These are phyloP conservation scores for Lipomyces orientalis DNA, from an alignment of 805 yeast genomes.

Conservation along the genomic window DNA sequence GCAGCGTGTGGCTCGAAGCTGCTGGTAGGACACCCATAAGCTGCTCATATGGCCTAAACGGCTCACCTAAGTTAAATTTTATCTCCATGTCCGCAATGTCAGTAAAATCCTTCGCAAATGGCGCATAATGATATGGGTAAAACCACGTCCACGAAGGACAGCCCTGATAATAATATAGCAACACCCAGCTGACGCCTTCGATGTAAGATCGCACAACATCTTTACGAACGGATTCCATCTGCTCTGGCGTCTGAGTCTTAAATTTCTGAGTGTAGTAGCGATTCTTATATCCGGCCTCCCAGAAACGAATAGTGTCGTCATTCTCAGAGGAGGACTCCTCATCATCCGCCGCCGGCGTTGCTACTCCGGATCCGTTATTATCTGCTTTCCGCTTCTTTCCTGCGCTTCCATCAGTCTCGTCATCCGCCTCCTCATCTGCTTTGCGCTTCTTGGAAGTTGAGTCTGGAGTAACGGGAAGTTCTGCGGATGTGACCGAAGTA, in stretches of 20 bases:
- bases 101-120: constrained; percentile 88
- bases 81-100: constrained; percentile 56
- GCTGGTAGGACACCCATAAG: constrained; percentile 95
- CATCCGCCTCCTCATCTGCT: constrained; percentile 29
- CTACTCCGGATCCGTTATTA: constrained; percentile 10
- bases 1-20: constrained; percentile 85
- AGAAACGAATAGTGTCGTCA: constrained; percentile 64
- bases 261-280: constrained; percentile 84
- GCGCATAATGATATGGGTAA: constrained; percentile 97
- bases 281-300: constrained; percentile 85
- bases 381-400: constrained; percentile 18
- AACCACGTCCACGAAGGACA: constrained; percentile 99
- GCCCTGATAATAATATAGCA: constrained; percentile 92
- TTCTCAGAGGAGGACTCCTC: constrained; percentile 45
- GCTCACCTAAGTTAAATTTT: constrained; percentile 68
- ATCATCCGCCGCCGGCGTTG: constrained; percentile 45
- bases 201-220: constrained; percentile 74
- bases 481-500: constrained; percentile 25
- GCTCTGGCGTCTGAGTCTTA: constrained; percentile 59
- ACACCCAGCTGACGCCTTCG: constrained; percentile 97
- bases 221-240: constrained; percentile 55
- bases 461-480: constrained; percentile 18
- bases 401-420: constrained; percentile 25
- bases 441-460: constrained; percentile 35
- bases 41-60: constrained; percentile 91